These are phyloP conservation scores for Paramecium sexaurelia DNA, from an alignment of 73 alveolate species.

Conservation along the genomic window DNA sequence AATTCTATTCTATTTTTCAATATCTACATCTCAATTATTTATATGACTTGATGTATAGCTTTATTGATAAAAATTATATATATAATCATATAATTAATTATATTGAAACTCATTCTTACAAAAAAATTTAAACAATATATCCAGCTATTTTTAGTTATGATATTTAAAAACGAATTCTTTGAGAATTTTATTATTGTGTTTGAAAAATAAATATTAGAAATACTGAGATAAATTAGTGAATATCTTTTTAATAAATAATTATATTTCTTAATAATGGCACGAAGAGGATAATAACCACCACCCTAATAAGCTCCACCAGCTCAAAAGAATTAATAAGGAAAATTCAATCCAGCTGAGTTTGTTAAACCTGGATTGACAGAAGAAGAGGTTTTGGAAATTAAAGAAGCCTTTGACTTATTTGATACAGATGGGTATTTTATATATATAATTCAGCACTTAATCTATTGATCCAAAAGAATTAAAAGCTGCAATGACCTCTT, in stretches of 20 bases:
- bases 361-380: conserved; percentile 87
- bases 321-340: neutral
- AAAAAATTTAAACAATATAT: no score
- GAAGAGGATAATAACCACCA: conserved; percentile 23
- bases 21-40: neutral
- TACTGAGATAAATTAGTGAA: neutral
- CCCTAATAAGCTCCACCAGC: neutral
- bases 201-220: neutral
- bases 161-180: neutral
- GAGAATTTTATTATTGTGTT: neutral
- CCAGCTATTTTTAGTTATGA: no score
- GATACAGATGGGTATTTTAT: conserved; percentile 75
- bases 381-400: conserved; percentile 91
- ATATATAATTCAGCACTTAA: conserved; percentile 59
- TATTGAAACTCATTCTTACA: no score
- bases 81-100: no score
- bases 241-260: neutral
- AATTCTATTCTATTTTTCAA: neutral
- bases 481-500: conserved; percentile 90
- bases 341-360: neutral
- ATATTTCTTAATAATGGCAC: neutral
- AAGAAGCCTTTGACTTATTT: conserved; percentile 93
- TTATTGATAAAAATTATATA: no score
- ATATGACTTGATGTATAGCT: no score
- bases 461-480: conserved; percentile 93